Conservation (phyloP, 2,329 filamentous ascomycete species). For the Chaetomiaceae sp. region DNA sequence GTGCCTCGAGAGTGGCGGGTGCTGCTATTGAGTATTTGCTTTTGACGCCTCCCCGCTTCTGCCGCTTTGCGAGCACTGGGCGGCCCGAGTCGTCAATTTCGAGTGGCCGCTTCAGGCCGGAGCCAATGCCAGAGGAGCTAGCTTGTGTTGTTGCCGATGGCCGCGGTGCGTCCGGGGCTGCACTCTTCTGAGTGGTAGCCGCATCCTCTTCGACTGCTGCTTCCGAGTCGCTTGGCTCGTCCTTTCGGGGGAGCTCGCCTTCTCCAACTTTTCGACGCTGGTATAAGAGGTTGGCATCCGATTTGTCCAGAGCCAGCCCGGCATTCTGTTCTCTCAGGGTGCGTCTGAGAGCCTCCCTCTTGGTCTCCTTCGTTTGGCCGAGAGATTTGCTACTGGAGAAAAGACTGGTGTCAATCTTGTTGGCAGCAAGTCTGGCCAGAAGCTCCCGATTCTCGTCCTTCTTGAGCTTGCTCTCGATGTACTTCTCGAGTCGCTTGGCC, state of each 20-base stretch:
- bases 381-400: constrained; percentile 73
- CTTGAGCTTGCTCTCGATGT: constrained; percentile 81
- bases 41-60: constrained; percentile 60
- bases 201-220: constrained; percentile 19
- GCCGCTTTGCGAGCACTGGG: constrained; percentile 76
- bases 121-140: constrained; percentile 46
- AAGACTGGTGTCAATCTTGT: constrained; percentile 74
- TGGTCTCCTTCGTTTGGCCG: constrained; percentile 65
- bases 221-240: constrained; percentile 20
- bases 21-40: constrained; percentile 45
- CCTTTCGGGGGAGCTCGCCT: constrained; percentile 26
- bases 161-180: background rate
- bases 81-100: constrained; percentile 72
- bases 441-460: constrained; percentile 88
- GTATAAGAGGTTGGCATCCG: constrained; percentile 51
- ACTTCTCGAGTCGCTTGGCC: constrained; percentile 61
- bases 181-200: constrained; percentile 2
- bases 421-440: constrained; percentile 72
- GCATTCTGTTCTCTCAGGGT: constrained; percentile 59
- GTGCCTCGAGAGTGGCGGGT: constrained; percentile 37
- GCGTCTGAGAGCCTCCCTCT: constrained; percentile 59
- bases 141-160: constrained; percentile 10
- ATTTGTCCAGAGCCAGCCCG: constrained; percentile 51
- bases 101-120: constrained; percentile 80
- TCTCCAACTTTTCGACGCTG: constrained; percentile 34